phyloP scores from a whole-genome alignment of 2,329 filamentous ascomycete species.

The Trichoderma sp. region DNA sequence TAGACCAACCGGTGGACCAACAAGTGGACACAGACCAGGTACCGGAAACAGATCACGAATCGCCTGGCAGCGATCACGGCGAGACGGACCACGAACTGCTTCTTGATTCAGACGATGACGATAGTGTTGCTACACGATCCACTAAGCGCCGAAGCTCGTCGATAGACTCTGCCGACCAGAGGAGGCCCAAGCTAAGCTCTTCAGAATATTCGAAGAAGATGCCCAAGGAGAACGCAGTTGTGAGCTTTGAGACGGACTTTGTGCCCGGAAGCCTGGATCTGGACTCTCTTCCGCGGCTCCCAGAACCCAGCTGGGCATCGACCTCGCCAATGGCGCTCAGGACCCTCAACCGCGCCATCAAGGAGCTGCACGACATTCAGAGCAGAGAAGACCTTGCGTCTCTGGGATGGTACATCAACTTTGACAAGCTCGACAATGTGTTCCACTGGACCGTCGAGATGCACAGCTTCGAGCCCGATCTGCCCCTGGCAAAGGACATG shows the following conservation, averaged over 20 bases:
- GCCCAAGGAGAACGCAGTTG: not conserved
- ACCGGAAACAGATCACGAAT: not conserved
- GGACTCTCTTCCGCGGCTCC: constrained; percentile 63
- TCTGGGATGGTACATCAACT: constrained; percentile 83
- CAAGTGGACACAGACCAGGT: not conserved
- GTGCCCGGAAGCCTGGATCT: constrained; percentile 67
- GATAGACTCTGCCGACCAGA: not conserved
- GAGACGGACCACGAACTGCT: constrained; percentile 33
- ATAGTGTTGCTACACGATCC: not conserved
- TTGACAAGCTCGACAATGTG: constrained; percentile 66
- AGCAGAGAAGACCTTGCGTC: constrained; percentile 60
- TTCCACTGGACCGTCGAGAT: constrained; percentile 93
- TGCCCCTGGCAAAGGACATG: constrained; percentile 78
- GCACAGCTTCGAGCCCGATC: constrained; percentile 71
- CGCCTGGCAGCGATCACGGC: constrained; percentile 20
- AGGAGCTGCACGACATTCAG: constrained; percentile 66
- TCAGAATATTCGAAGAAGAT: constrained; percentile 5
- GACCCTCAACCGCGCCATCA: constrained; percentile 55
- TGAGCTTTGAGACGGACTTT: constrained; percentile 51
- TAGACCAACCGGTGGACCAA: no score
- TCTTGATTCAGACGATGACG: constrained; percentile 33
- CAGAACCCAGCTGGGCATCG: constrained; percentile 38
- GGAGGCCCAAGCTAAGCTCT: constrained; percentile 28
- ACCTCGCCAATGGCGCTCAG: constrained; percentile 37
- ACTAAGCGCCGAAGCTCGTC: constrained; percentile 22